Evolutionary conservation across 495 filamentous ascomycete species (phyloP).

Genomic region (Penicillium malachiteum): DNA sequence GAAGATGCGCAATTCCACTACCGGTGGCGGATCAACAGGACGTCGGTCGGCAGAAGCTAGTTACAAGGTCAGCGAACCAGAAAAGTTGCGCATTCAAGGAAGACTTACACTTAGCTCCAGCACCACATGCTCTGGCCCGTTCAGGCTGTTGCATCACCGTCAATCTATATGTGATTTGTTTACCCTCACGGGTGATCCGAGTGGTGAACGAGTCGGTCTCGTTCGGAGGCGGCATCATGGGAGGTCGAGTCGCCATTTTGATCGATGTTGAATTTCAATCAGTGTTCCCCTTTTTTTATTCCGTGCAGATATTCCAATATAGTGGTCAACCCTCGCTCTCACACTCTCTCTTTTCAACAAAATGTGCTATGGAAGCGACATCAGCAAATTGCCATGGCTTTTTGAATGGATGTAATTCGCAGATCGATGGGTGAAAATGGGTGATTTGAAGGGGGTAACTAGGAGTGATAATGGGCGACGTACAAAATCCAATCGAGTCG

Average conservation of each 20-base stretch:
- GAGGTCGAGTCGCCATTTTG: conserved; percentile 37
- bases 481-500: conserved; percentile 8
- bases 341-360: background rate
- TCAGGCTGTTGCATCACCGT: conserved; percentile 92
- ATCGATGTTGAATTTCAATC: background rate
- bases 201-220: conserved; percentile 59
- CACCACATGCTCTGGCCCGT: conserved; percentile 93
- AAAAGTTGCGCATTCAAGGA: conserved; percentile 3
- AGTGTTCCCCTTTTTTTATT: background rate
- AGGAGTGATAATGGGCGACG: conserved; percentile 4
- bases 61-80: conserved; percentile 4
- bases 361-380: conserved; percentile 9
- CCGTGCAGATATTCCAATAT: too few relatives aligned
- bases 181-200: conserved; percentile 75
- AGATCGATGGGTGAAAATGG: too few relatives aligned
- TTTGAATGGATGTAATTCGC: background rate
- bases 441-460: too few relatives aligned
- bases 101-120: conserved; percentile 86
- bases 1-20: conserved; percentile 88
- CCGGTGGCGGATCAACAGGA: conserved; percentile 93
- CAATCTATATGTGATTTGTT: conserved; percentile 76
- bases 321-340: too few relatives aligned
- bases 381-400: conserved; percentile 7
- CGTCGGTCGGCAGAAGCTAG: conserved; percentile 92
- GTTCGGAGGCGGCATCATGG: conserved; percentile 38